Conservation (phyloP, 2,329 filamentous ascomycete species). For the Aspergillus puulaauensis region DNA sequence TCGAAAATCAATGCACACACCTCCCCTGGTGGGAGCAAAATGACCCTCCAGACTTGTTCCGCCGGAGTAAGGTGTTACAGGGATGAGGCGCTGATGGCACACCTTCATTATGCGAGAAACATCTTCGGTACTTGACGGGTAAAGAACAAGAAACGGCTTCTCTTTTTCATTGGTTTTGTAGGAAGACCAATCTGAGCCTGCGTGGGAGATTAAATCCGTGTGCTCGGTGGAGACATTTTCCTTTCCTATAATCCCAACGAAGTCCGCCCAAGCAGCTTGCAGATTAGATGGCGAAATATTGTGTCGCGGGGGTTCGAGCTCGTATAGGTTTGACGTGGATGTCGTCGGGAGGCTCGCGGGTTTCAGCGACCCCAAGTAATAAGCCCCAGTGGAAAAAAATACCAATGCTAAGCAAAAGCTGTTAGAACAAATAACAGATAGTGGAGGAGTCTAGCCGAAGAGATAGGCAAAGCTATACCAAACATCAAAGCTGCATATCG, state of each 20-base stretch:
- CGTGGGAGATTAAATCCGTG: slow-evolving; percentile 55
- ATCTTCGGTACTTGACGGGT: slow-evolving; percentile 74
- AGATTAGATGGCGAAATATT: slow-evolving; percentile 58
- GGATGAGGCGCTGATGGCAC: slow-evolving; percentile 76
- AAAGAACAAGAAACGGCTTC: slow-evolving; percentile 64
- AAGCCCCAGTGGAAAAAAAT: slow-evolving; percentile 53
- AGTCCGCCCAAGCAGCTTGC: slow-evolving; percentile 65
- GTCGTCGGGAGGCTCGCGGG: slow-evolving; percentile 47
- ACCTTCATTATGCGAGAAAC: slow-evolving; percentile 86
- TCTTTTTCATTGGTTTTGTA: slow-evolving; percentile 45
- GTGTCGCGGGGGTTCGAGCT: slow-evolving; percentile 51
- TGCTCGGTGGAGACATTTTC: slow-evolving; percentile 62
- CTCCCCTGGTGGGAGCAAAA: slow-evolving; percentile 77
- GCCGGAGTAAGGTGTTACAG: slow-evolving; percentile 82
- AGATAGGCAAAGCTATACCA: slow-evolving; percentile 25
- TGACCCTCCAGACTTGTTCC: slow-evolving; percentile 90
- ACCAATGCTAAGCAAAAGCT: slow-evolving; percentile 46
- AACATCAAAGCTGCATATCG: slow-evolving; percentile 40
- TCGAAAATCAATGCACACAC: slow-evolving; percentile 81
- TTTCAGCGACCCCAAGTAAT: slow-evolving; percentile 54
- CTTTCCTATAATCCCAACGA: slow-evolving; percentile 60
- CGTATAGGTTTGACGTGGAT: slow-evolving; percentile 59
- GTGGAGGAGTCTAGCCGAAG: background rate
- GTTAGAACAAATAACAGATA: background rate
- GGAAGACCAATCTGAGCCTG: slow-evolving; percentile 64